Conservation (phyloP, 805 yeast genomes). For the Schwanniomyces sp. region DNA sequence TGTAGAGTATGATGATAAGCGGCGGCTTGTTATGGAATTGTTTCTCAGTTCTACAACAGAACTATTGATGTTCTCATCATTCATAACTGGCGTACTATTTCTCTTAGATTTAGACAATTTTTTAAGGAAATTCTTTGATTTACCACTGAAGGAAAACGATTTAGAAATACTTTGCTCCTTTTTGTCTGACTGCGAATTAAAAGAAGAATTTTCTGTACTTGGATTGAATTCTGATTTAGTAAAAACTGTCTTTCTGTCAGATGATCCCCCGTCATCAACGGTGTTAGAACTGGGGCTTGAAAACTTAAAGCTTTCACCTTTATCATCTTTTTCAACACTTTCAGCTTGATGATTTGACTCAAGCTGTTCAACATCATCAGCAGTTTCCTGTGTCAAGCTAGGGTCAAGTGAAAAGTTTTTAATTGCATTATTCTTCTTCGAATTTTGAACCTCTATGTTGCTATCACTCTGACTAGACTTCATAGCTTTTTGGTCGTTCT, state of each 20-base stretch:
- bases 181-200: constrained; percentile 4
- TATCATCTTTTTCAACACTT: neutral
- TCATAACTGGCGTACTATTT: constrained; percentile 10
- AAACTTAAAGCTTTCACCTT: neutral
- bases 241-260: neutral
- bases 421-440: neutral
- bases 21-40: constrained; percentile 1
- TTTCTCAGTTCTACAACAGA: constrained; percentile 8
- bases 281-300: neutral
- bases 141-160: constrained; percentile 23
- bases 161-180: constrained; percentile 20
- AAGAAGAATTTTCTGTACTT: neutral
- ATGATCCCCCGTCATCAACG: neutral
- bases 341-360: neutral
- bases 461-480: neutral
- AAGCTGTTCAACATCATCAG: neutral
- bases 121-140: constrained; percentile 32
- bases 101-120: constrained; percentile 32
- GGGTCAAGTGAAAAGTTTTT: neutral
- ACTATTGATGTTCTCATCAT: constrained; percentile 9
- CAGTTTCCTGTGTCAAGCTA: neutral
- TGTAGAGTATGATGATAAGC: neutral
- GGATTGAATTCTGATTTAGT: neutral
- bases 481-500: neutral
- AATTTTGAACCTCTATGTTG: neutral